Base-by-base conservation (phyloP, 2,329 filamentous ascomycete genomes). In the Penicillium sumatraense region DNA sequence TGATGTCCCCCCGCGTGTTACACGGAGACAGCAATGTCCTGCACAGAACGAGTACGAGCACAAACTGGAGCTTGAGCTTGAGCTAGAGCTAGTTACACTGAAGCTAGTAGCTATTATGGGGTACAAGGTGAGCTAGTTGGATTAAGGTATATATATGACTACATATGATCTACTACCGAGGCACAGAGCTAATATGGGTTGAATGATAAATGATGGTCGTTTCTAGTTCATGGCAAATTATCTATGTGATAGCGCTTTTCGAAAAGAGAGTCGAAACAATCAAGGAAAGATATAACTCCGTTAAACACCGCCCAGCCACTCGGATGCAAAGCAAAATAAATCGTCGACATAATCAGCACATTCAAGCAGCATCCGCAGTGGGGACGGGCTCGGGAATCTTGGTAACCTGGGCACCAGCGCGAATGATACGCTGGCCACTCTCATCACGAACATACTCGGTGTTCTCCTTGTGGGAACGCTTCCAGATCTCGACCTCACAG, bases 401-500 rank as follows among this genome's bases (percentile, higher is more conserved):
- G 65, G 93, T 97, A 56, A 90, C 85, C 79, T 97, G 93, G 67
- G 86, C 82, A 51, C 92, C 92, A 62, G 93, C 92, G 61, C 93
- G 89, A 69, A 96, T 85, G 65, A 97, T 92, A 61, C 89, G 87
- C 74, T 91, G 84, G 48, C 92, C 93, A 51, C 86, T 81, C 14
- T 87, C 89, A 72, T 96, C 93, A 73, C 90, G 92, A 73, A 91
- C 85, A 63, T 89, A 87, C 55, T 87, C 86, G 54, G 90, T 83
- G 66, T 89, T 91, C 78, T 93, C 89, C 67, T 87, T 85, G 75
- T 93, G 89, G 53, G 89, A 86, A 38, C 90, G 88, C 85, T 95
- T 95, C 91, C 91, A 96, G 76, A 95, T 92, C 82, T 96, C 91
- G 24, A 96, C 91, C 75, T 95, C 91, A 72, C 89, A 91, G 40